Evolutionary conservation across 164 flowering plant genomes (phyloP).

Genomic region (Liriodendron chinense): DNA sequence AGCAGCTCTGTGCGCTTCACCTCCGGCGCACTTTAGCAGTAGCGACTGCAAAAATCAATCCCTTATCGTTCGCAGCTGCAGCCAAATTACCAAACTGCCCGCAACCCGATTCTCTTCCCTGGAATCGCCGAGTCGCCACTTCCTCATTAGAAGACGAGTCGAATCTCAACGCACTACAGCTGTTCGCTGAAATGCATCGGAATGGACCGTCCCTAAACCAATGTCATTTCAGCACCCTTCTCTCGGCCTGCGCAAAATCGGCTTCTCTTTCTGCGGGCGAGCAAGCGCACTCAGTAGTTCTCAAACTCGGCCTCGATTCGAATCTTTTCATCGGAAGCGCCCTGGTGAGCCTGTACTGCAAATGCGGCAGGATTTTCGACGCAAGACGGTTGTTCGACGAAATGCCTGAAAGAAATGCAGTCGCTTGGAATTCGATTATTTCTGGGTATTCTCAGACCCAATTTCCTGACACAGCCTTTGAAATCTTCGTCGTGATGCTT

Average conservation of each 20-base stretch:
- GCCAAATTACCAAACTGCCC: not conserved
- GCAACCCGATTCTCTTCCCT: not conserved
- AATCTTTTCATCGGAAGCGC: slow-evolving; percentile 42
- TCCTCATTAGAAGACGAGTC: not conserved
- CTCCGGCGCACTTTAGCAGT: not conserved
- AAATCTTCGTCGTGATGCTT: slow-evolving; percentile 39
- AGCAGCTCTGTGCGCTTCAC: not conserved
- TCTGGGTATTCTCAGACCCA: slow-evolving; percentile 33
- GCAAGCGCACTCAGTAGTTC: slow-evolving; percentile 53
- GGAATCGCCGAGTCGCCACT: not conserved
- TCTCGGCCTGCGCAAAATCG: slow-evolving; percentile 26
- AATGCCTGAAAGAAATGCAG: slow-evolving; percentile 29
- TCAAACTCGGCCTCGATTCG: slow-evolving; percentile 26
- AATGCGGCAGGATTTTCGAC: slow-evolving; percentile 30
- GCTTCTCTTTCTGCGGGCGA: slow-evolving; percentile 29
- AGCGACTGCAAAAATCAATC: not conserved
- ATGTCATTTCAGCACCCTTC: slow-evolving; percentile 36
- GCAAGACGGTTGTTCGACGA: slow-evolving; percentile 31
- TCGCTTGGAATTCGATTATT: slow-evolving; percentile 57
- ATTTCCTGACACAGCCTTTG: slow-evolving; percentile 31
- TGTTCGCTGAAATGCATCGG: slow-evolving; percentile 2
- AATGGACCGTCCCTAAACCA: slow-evolving; percentile 19
- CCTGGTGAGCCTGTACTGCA: slow-evolving; percentile 51
- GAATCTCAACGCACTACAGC: not conserved
- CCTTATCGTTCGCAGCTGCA: not conserved